Conservation (phyloP, 2,329 filamentous ascomycete species). For the Teratosphaeriaceae sp. region DNA sequence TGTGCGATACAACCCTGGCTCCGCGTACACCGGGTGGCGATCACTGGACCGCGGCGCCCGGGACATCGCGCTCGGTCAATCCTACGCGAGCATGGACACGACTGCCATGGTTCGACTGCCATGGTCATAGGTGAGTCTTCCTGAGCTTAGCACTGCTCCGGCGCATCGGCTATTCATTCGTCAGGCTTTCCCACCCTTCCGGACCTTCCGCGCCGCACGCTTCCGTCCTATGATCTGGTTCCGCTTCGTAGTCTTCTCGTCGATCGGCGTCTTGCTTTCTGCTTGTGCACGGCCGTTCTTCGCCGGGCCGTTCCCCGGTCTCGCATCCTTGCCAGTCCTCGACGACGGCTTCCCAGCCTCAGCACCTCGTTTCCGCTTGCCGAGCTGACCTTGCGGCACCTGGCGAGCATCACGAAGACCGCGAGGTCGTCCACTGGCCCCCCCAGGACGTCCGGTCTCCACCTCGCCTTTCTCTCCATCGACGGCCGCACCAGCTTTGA, state of each 20-base stretch:
- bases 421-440: constrained; percentile 1
- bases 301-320: constrained; percentile 15
- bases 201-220: constrained; percentile 56
- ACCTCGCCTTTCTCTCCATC: constrained; percentile 5
- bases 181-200: constrained; percentile 17
- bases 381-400: constrained; percentile 5
- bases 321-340: constrained; percentile 6
- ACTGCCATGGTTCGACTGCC: too few species aligned
- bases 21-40: too few species aligned
- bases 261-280: constrained; percentile 30
- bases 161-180: background rate
- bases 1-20: too few species aligned
- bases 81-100: too few species aligned
- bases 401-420: too few species aligned
- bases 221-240: constrained; percentile 84
- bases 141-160: too few species aligned
- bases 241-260: constrained; percentile 52
- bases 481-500: constrained; percentile 7
- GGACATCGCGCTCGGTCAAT: too few species aligned
- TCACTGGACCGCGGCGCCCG: too few species aligned
- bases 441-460: constrained; percentile 6
- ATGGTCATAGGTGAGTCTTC: too few species aligned
- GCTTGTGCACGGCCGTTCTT: constrained; percentile 18
- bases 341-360: constrained; percentile 12
- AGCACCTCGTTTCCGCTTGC: constrained; percentile 35